Conservation (phyloP, 495 filamentous ascomycete species). For the Neurospora sp. region DNA sequence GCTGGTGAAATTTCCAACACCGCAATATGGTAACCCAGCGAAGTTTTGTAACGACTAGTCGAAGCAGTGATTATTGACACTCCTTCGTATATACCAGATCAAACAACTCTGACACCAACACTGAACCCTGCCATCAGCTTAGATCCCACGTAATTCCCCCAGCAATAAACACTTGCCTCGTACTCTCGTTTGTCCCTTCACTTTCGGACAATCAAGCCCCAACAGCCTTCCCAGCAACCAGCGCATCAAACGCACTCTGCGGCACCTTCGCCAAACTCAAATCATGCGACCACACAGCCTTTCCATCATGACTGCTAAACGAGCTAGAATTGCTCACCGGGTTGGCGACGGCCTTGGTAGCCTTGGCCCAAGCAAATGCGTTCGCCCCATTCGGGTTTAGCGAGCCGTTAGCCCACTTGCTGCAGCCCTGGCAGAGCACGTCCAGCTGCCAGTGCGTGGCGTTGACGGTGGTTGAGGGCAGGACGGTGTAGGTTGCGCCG, state of each 20-base stretch:
- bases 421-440: constrained; percentile 35
- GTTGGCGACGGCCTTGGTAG: constrained; percentile 6
- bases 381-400: constrained; percentile 23
- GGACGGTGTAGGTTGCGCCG: constrained; percentile 28
- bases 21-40: not conserved
- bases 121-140: not conserved
- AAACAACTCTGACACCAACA: not conserved
- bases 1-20: not conserved
- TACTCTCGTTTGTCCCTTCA: not conserved
- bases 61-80: not conserved
- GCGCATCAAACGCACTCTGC: constrained; percentile 20
- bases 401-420: constrained; percentile 21
- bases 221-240: constrained; percentile 5
- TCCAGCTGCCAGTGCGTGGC: constrained; percentile 41
- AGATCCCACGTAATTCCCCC: not conserved
- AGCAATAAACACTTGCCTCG: not conserved
- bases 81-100: not conserved
- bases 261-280: constrained; percentile 18
- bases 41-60: not conserved
- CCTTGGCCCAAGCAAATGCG: constrained; percentile 20
- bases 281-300: constrained; percentile 18
- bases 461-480: constrained; percentile 35
- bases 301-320: constrained; percentile 18
- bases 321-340: constrained; percentile 18
- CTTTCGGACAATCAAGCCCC: not conserved